Base-by-base conservation (phyloP, 2,329 filamentous ascomycete species). In the Ambrosiella cleistominuta region DNA sequence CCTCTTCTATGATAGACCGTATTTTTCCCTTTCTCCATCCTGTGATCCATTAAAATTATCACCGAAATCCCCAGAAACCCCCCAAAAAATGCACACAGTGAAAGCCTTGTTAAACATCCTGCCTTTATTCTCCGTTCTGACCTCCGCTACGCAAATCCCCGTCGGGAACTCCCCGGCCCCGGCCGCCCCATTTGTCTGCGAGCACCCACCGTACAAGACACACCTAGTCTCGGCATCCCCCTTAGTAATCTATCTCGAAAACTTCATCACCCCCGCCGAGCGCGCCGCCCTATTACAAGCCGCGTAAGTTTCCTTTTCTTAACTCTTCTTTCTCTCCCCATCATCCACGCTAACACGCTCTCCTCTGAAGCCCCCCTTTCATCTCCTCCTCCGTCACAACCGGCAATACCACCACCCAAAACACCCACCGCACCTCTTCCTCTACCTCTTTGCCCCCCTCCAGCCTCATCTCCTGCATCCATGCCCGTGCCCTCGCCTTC, bases 171-270 rank as follows among this genome's bases (percentile, higher is more conserved):
- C 56, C 35, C 56, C 56, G n/a, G 37, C 56, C 19, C 27, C 50
- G 37, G 37, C 50, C 12, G 5, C 12, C 11, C 7, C 27, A 44
- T 42, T 42, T 59, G 54, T 47, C 2, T 68, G 67, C 62, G 57
- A 53, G 8, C 64, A 68, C 40, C 66, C 66, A 0, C 65, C 71
- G 0, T 75, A 74, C 64, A 68, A 71, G 39, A 65, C 70, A 11
- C 71, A 72, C 59, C 66, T 75, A 19, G 65, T 75, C 7, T 76
- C 74, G 27, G 70, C 71, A 44, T 74, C 74, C 3, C 75, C 75
- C 7, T 65, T 77, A 3, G 71, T 77, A 1, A 70, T 77, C 39
- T 77, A 77, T 63, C 67, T 77, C 37, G 68, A 69, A 61, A 68
- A 72, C 62, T 77, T 77, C 58, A 60, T 77, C 38, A 74, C 71